These are phyloP conservation scores for Plasmopara viticola DNA, from an alignment of 352 stramenopile genomes.

Conservation along the genomic window DNA sequence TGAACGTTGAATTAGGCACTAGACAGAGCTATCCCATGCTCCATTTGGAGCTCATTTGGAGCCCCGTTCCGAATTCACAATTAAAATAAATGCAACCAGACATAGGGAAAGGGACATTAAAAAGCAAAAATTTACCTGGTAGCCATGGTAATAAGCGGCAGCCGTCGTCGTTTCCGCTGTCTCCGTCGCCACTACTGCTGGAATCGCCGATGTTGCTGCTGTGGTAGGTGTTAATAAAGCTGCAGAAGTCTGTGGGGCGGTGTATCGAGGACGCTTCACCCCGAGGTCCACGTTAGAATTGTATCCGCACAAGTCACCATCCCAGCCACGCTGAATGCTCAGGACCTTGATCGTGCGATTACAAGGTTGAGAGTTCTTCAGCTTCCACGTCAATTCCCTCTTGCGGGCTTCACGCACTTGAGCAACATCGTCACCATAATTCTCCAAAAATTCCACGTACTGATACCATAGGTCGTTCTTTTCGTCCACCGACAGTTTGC, in stretches of 20 bases:
- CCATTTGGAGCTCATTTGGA: conserved; percentile 11
- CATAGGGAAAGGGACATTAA: conserved; percentile 9
- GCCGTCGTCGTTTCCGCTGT: conserved; percentile 13
- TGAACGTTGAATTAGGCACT: conserved; percentile 24
- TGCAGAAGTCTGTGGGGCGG: conserved; percentile 20
- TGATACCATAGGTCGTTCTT: conserved; percentile 81
- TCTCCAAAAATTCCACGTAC: conserved; percentile 70
- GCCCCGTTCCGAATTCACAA: conserved; percentile 18
- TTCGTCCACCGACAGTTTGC: conserved; percentile 50
- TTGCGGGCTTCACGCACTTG: conserved; percentile 46
- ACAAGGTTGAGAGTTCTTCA: conserved; percentile 48
- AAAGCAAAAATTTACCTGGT: conserved; percentile 55
- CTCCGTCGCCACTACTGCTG: conserved; percentile 18
- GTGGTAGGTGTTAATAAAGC: conserved; percentile 8
- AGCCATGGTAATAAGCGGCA: conserved; percentile 70
- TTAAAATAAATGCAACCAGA: conserved; percentile 24
- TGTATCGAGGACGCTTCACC: conserved; percentile 51
- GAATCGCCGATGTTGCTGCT: conserved; percentile 11
- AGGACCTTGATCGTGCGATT: conserved; percentile 56
- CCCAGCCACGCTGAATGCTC: conserved; percentile 30
- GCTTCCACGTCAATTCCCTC: conserved; percentile 58
- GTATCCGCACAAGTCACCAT: conserved; percentile 20
- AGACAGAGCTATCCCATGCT: conserved; percentile 16
- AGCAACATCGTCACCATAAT: conserved; percentile 34
- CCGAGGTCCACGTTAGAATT: conserved; percentile 30